Conservation (phyloP, 1,139 yeast species). For the Candida sanyaensis region DNA sequence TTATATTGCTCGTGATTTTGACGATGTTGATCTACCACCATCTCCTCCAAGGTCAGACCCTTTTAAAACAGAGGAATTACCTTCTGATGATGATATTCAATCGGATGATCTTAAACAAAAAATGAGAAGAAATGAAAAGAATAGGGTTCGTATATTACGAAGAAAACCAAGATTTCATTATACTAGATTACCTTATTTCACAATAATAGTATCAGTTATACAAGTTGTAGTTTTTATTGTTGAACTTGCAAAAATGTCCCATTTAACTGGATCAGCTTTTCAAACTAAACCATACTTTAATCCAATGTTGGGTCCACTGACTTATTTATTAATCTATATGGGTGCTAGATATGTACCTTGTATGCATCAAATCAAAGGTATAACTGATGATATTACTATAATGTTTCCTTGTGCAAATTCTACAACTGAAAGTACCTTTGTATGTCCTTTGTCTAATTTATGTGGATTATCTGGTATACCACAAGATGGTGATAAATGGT, state of each 20-base stretch:
- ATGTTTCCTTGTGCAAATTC: slow-evolving; percentile 73
- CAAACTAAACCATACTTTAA: slow-evolving; percentile 74
- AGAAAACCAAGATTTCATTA: slow-evolving; percentile 43
- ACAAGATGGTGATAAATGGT: slow-evolving; percentile 24
- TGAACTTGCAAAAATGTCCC: slow-evolving; percentile 62
- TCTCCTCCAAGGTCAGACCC: slow-evolving; percentile 12
- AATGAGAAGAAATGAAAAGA: slow-evolving; percentile 26
- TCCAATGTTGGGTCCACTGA: slow-evolving; percentile 83
- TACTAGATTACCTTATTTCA: slow-evolving; percentile 49
- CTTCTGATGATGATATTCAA: slow-evolving; percentile 4
- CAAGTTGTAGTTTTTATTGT: slow-evolving; percentile 66
- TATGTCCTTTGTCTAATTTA: slow-evolving; percentile 56
- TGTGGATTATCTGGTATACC: slow-evolving; percentile 63
- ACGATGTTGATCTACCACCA: slow-evolving; percentile 10
- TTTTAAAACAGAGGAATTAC: slow-evolving; percentile 7
- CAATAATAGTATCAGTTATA: slow-evolving; percentile 47
- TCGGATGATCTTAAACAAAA: slow-evolving; percentile 14
- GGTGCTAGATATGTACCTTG: slow-evolving; percentile 77
- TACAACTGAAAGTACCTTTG: slow-evolving; percentile 54
- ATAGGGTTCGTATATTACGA: slow-evolving; percentile 26
- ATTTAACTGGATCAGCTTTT: slow-evolving; percentile 65
- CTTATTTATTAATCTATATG: slow-evolving; percentile 64
- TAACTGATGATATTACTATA: slow-evolving; percentile 51
- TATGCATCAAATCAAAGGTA: slow-evolving; percentile 54
- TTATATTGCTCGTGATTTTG: slow-evolving; percentile 6